Evolutionary conservation across 805 yeast species (phyloP).

Genomic region (Saccharomycopsis sp.): DNA sequence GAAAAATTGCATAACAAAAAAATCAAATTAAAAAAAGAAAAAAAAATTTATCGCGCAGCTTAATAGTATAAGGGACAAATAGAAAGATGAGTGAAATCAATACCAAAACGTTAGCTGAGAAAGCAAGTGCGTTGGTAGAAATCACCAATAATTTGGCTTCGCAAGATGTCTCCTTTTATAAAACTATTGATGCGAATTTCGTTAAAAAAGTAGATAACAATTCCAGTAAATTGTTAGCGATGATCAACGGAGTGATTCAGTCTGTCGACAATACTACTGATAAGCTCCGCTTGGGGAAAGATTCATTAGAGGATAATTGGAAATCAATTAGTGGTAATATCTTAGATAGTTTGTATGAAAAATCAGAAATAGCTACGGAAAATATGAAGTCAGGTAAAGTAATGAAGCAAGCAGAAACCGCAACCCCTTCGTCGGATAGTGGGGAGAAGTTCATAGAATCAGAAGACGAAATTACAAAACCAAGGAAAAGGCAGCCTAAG

Average conservation of each 20-base stretch:
- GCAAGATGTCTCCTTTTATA: conserved; percentile 73
- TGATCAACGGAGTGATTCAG: conserved; percentile 41
- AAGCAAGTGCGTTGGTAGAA: neutral
- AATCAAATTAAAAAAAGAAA: conserved; percentile 6
- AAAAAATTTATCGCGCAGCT: neutral
- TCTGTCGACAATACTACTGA: conserved; percentile 30
- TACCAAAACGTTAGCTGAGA: neutral
- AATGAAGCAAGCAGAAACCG: conserved; percentile 3
- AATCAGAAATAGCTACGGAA: conserved; percentile 64
- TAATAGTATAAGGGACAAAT: neutral
- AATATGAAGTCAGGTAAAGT: conserved; percentile 23
- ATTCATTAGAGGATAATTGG: conserved; percentile 49
- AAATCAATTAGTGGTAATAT: conserved; percentile 45
- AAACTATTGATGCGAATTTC: conserved; percentile 27
- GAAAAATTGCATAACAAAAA: neutral
- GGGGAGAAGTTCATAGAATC: conserved; percentile 4
- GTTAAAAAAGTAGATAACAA: conserved; percentile 30
- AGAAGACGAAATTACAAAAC: conserved; percentile 8
- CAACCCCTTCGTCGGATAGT: neutral
- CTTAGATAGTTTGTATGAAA: conserved; percentile 69
- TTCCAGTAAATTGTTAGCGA: conserved; percentile 33
- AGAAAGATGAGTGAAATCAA: neutral
- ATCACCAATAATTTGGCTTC: conserved; percentile 41
- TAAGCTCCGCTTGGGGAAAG: conserved; percentile 31
- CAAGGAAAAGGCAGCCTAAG: conserved; percentile 38